Percentiles rank a stretch among this genome's conserved stretches.
Evolutionary conservation across 2,329 filamentous ascomycete genomes (phyloP).

Genomic region (Pyricularia sp.): DNA sequence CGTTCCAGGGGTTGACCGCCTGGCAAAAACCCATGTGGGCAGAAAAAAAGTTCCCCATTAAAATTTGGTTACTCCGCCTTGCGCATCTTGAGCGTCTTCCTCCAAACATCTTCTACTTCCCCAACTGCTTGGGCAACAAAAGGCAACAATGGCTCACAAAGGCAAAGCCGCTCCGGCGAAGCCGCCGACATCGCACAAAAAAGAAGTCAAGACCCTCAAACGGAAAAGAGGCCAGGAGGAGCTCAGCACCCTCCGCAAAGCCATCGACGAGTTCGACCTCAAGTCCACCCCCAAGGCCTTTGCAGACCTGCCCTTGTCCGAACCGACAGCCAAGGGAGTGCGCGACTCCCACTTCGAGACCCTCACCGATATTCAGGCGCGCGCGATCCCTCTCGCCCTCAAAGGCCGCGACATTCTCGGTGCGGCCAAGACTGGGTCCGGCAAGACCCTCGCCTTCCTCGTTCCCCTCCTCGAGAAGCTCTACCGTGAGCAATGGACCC

Average conservation of each 20-base stretch:
- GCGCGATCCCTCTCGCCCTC: constrained; percentile 79
- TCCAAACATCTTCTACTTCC: neutral
- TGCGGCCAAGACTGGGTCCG: constrained; percentile 90
- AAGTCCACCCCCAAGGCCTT: constrained; percentile 58
- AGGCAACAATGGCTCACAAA: constrained; percentile 4
- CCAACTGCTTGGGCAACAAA: neutral
- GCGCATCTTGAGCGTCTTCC: neutral
- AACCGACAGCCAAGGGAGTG: constrained; percentile 69
- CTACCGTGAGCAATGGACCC: constrained; percentile 81
- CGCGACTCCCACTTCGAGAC: constrained; percentile 81
- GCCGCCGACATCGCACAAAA: constrained; percentile 3
- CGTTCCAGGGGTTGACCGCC: neutral
- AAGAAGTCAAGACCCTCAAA: constrained; percentile 16
- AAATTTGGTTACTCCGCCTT: constrained; percentile 1
- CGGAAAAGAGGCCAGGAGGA: constrained; percentile 16
- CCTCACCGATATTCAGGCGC: constrained; percentile 84
- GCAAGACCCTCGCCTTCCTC: constrained; percentile 91
- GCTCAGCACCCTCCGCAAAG: constrained; percentile 15
- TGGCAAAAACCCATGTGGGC: neutral
- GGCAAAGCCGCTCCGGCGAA: constrained; percentile 1
- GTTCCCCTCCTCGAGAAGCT: constrained; percentile 88
- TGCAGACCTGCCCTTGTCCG: constrained; percentile 75
- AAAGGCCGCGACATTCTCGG: constrained; percentile 84
- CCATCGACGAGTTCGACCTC: constrained; percentile 31
- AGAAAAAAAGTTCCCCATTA: constrained; percentile 5